Evolutionary conservation across 2,329 filamentous ascomycete species (phyloP), one percentile per base, ranked within the genome.

Genomic region (Zalaria sp.): DNA sequence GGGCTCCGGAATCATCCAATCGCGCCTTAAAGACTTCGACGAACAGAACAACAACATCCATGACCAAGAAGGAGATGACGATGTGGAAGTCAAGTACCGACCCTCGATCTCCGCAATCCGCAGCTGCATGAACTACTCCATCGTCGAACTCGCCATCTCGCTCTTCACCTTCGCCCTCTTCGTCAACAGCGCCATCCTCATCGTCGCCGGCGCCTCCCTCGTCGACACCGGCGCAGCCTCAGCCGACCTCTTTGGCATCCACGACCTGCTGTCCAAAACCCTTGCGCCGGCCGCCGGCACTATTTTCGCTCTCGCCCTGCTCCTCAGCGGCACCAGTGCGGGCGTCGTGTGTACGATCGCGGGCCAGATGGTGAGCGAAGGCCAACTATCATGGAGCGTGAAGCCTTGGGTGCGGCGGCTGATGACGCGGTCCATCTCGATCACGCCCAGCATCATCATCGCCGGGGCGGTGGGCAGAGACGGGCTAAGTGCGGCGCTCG

Each of bases 291-390:
- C 74, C 0, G 87, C 85, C 0, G 87, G 84, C 2, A 83, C 82
- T 3, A 68, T 93, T n/a, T 93, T 93, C 48, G 84, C 84, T 0
- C 67, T 93, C 2, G 84, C 86, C 0, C 66, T 93, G 1, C 71
- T 93, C 0, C 73, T 93, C 1, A 88, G 81, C 0, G 86, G 86
- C 5, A 73, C 85, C 8, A 84, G 79, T 0, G 86, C 86, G 0
- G 86, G 86, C 4, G 84, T 93, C 31, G 81, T 93, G 2, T 93
- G 86, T 63, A 93, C 87, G 1, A 91, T 93, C 50, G 75, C 86
- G 0, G 86, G 86, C 0, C 86, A 93, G 58, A 91, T 93, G 79
- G 81, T 93, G 25, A 80, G 77, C 47, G 86, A 93, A 58, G 86
- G 86, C 5, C 83, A 86, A 46, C 59, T 93, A 36, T 75, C 77